Evolutionary conservation across 805 yeast species (phyloP), one percentile per base, ranked within the genome.

Genomic region (Allodekkera sacchari): DNA sequence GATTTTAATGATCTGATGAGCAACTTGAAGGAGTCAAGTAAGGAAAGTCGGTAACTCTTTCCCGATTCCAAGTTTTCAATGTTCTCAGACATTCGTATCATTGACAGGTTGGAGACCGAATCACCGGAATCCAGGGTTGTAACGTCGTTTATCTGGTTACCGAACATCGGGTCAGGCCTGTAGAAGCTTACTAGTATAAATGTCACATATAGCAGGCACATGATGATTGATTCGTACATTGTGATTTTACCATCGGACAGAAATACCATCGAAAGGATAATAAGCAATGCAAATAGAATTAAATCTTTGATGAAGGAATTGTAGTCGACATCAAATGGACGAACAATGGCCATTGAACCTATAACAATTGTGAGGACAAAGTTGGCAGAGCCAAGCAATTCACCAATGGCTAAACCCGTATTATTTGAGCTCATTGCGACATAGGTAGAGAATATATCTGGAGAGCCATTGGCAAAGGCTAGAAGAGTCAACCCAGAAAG

Each of bases 381-480:
- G n/a, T 65, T 58, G 2, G 75, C 66, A 2, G 76, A 69, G 0
- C 79, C 78, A 27, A 70, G 43, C 18, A 72, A 46, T 45, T 72
- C 78, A 3, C 75, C 68, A 3, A 71, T 52, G 0, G 77, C 78
- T 45, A 72, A 53, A 1, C 59, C 34, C 0, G 80, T 74, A 1
- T 83, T 72, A n/a, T 73, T 77, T 1, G 74, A 58, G 9, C 68
- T 65, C 74, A 92, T 71, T 4, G 96, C 95, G 30, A 79, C 77
- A 50, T 76, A 83, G 0, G 95, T 85, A 28, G 89, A 72, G 22
- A 87, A 69, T 3, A 89, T 74, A 53, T 89, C 98, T 0, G 96
- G 95, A 0, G 94, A 68, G 3, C 95, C 94, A 55, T 89, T 89
- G 0, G 96, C 97, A 38, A 89, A 66, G 0, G 97, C 95, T 32